Percentiles rank a stretch among this genome's conserved stretches.
Conservation (phyloP, 2,329 filamentous ascomycete genomes). For the Diaporthe caulivora region DNA sequence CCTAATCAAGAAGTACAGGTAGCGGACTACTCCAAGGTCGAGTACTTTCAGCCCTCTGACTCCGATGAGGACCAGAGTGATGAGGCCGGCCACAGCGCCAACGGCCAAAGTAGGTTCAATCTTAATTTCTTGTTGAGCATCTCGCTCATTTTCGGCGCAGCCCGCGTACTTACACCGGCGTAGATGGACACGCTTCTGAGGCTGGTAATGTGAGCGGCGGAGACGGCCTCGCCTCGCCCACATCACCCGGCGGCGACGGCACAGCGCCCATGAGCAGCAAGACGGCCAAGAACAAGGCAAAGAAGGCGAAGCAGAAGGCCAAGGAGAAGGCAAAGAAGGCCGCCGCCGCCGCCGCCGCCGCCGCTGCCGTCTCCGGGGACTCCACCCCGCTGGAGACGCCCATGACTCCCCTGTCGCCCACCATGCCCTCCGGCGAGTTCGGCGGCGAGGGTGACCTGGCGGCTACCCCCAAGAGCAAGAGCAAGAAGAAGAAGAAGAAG, state of each 20-base stretch:
- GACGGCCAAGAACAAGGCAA: slow-evolving; percentile 41
- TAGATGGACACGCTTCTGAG: slow-evolving; percentile 25
- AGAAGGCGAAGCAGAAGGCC: slow-evolving; percentile 41
- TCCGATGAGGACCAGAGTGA: slow-evolving; percentile 54
- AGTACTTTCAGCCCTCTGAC: slow-evolving; percentile 55
- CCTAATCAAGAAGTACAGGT: slow-evolving; percentile 51
- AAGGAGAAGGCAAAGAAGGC: slow-evolving; percentile 41
- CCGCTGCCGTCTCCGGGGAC: slow-evolving; percentile 19
- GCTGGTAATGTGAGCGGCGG: slow-evolving; percentile 35
- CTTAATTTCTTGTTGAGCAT: neutral
- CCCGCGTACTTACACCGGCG: neutral
- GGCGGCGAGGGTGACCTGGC: slow-evolving; percentile 32
- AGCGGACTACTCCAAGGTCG: slow-evolving; percentile 56
- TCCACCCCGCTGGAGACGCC: slow-evolving; percentile 27
- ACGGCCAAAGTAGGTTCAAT: slow-evolving; percentile 33
- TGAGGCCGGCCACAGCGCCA: slow-evolving; percentile 39
- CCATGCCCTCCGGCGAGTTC: slow-evolving; percentile 1
- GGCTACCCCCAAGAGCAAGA: slow-evolving; percentile 38
- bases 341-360: slow-evolving; percentile 14
- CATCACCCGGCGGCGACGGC: slow-evolving; percentile 21
- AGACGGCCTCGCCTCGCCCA: slow-evolving; percentile 31
- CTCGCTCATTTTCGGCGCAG: neutral
- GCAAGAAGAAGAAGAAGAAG: slow-evolving; percentile 40
- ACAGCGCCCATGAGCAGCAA: slow-evolving; percentile 37
- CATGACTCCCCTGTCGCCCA: slow-evolving; percentile 34